Conservation (phyloP, 2,329 filamentous ascomycete genomes). For the Ceratocystis cacaofunesta region DNA sequence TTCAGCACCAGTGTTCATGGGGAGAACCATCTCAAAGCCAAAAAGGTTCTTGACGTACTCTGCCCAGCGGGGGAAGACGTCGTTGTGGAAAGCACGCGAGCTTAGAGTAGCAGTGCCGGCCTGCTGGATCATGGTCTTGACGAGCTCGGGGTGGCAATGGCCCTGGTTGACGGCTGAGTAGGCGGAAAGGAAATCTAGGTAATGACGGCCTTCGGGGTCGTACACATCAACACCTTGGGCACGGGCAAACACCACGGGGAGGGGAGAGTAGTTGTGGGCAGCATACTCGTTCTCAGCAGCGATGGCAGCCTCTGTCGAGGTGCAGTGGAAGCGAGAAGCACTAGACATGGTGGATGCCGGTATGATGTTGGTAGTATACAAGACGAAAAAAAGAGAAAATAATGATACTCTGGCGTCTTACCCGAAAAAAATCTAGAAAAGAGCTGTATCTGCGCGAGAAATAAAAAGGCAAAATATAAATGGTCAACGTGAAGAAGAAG, state of each 20-base stretch:
- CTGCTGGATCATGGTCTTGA: slow-evolving; percentile 81
- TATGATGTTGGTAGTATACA: neutral
- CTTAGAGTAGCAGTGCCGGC: slow-evolving; percentile 79
- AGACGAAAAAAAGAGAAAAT: neutral
- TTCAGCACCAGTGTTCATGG: slow-evolving; percentile 96
- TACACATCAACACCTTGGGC: slow-evolving; percentile 80
- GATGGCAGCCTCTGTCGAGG: slow-evolving; percentile 69
- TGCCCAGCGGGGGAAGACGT: slow-evolving; percentile 92
- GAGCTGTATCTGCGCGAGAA: neutral
- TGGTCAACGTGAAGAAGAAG: neutral
- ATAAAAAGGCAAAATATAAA: neutral
- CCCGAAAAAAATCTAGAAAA: neutral
- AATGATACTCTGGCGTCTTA: neutral
- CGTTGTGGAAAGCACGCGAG: slow-evolving; percentile 93
- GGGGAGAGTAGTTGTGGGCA: slow-evolving; percentile 96
- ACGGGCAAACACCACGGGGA: slow-evolving; percentile 82
- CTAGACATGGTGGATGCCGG: slow-evolving; percentile 38
- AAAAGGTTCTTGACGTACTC: slow-evolving; percentile 81
- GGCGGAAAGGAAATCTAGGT: slow-evolving; percentile 94
- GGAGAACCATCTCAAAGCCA: slow-evolving; percentile 93
- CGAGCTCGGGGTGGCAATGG: slow-evolving; percentile 90
- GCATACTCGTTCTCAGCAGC: slow-evolving; percentile 67
- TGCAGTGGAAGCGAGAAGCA: slow-evolving; percentile 50
- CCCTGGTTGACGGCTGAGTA: slow-evolving; percentile 98
- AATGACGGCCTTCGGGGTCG: slow-evolving; percentile 91